A percentile compares a stretch with the other conserved stretches of the same genome.
Evolutionary conservation across 2,329 filamentous ascomycete genomes (phyloP).

Genomic region (Chrysoporthe cubensis): DNA sequence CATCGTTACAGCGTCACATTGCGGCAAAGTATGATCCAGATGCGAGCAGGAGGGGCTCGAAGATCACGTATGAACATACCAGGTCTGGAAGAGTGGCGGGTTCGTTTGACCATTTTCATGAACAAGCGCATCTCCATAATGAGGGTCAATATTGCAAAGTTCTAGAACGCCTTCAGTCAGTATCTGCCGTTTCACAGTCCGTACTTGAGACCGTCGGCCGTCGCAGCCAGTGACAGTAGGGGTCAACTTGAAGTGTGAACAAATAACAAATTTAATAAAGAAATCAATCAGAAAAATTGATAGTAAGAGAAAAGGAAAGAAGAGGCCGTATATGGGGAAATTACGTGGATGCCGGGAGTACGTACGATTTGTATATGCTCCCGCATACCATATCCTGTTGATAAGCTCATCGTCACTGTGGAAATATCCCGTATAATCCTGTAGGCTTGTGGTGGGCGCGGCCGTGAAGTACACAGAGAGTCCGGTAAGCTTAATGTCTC

Average conservation of each 20-base stretch:
- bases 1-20: too few species aligned
- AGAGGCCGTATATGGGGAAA: too few species aligned
- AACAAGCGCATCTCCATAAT: conserved; percentile 40
- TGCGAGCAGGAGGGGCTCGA: too few species aligned
- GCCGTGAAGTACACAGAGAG: conserved; percentile 47
- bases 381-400: conserved; percentile 61
- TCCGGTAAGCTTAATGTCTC: conserved; percentile 38
- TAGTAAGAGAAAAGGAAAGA: neutral
- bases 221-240: too few species aligned
- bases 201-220: neutral
- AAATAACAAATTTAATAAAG: neutral
- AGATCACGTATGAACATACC: conserved; percentile 6
- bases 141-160: conserved; percentile 42
- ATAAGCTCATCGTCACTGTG: conserved; percentile 53
- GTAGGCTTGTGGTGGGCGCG: conserved; percentile 49
- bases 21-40: conserved; percentile 29
- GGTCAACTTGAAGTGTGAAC: neutral
- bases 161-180: conserved; percentile 32
- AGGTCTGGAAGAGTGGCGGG: conserved; percentile 17
- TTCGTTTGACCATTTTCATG: conserved; percentile 34
- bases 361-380: conserved; percentile 53
- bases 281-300: neutral
- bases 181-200: neutral
- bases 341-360: neutral
- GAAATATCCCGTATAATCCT: conserved; percentile 58